A percentile compares a stretch with the other conserved stretches of the same genome.
Conservation (phyloP, 352 stramenopile genomes). For the Phytophthora vignae region DNA sequence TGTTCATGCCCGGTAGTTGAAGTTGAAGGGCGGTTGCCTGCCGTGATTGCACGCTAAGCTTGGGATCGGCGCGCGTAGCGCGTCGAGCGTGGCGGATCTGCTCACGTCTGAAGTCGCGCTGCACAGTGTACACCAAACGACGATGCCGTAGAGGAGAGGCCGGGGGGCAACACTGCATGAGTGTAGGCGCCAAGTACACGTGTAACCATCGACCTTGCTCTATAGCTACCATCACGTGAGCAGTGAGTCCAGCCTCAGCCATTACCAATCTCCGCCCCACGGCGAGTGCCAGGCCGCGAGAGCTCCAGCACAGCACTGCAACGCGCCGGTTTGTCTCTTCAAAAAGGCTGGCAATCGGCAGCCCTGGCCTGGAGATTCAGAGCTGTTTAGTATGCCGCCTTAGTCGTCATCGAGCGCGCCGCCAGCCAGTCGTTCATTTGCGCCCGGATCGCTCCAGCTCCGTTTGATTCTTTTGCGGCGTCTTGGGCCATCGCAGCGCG, state of each 20-base stretch:
- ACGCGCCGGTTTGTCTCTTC: background rate
- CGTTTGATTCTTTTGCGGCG: background rate
- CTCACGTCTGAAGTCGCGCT: no score
- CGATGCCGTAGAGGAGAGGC: constrained; percentile 28
- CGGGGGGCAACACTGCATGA: background rate
- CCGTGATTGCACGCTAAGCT: no score
- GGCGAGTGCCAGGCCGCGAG: background rate
- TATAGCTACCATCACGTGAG: constrained; percentile 25
- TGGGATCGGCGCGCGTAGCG: no score
- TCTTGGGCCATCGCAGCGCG: background rate
- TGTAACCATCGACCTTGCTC: background rate
- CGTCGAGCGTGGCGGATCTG: no score
- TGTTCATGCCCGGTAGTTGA: constrained; percentile 5
- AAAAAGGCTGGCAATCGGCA: no score
- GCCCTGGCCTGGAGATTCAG: background rate
- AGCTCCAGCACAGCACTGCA: background rate
- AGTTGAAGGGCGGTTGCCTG: constrained; percentile 10
- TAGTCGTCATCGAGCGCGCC: constrained; percentile 3
- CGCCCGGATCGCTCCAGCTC: constrained; percentile 9
- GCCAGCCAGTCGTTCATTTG: constrained; percentile 23
- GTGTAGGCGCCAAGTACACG: background rate
- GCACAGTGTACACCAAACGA: background rate
- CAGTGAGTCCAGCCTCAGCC: constrained; percentile 14
- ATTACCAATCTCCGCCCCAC: constrained; percentile 24
- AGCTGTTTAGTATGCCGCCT: background rate